Base-by-base conservation (phyloP, 2,329 filamentous ascomycete species). In the Alternaria hordeiaustralica region DNA sequence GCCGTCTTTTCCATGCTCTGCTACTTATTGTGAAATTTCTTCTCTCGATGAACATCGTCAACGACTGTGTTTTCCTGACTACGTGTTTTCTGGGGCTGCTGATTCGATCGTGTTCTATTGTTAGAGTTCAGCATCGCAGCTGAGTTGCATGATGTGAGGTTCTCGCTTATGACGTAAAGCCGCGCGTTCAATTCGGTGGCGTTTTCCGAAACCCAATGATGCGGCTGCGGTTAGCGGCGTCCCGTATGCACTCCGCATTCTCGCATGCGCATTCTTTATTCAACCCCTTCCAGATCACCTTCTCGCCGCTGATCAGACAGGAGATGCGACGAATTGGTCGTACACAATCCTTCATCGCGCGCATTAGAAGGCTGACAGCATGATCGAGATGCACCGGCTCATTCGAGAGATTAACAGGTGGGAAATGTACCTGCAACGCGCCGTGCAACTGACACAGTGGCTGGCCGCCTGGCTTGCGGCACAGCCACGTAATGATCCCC, bases 121-220 rank as follows among this genome's bases (percentile, higher is more conserved):
- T 41, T 41, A 20, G 30, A 1, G 13, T 25, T 12, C 20, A 23
- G n/a, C 49, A 25, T n/a, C 8, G 30, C 49, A 41, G 49, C 49
- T 41, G 28, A 36, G 49, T 11, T 30, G 30, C 25, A 57, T 33
- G 53, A 20, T 30, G 58, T 50, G 53, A 57, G 25, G 51, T 57
- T 43, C 41, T 44, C 11, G 30, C 58, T 26, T 11, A 44, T 61
- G 58, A 61, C 58, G 58, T 61, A 57, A 23, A 20, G 53, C 45
- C 58, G 30, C 58, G 58, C 54, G 54, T 57, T 25, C 33, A 25
- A 12, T 30, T 36, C 28, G 44, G 58, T 43, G 28, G 51, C 54
- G 36, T 23, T 33, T 47, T 44, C 53, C 58, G 53, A 55, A 20
- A 43, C 41, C 18, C 53, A 57, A 50, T 60, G 6, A 49, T 4